Base-by-base conservation (phyloP, 2,329 filamentous ascomycete species). In the Diaporthe batatas region DNA sequence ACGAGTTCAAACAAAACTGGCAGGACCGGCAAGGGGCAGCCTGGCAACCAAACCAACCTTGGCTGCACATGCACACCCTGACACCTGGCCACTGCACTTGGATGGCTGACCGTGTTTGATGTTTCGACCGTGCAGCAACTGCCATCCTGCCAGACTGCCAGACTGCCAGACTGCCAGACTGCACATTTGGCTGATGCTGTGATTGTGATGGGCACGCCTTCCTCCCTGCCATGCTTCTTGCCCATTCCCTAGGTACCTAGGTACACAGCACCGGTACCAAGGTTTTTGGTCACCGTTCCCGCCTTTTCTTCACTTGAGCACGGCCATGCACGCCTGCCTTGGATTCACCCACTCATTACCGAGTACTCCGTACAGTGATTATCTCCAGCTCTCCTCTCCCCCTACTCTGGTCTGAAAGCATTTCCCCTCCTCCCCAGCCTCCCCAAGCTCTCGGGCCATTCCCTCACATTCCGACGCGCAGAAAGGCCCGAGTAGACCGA, bases 141-240 rank as follows among this genome's bases (percentile, higher is more conserved):
- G 2, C 29, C 29, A 29, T 29, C 29, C 29, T 29, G 29, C 29
- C 29, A 29, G n/a, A 29, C 29, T 2, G 2, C 29, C 29, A 29
- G 2, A 2, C 29, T 29, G 29, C 29, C 29, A 29, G n/a, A n/a
- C 29, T 29, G 29, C 29, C 29, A 2, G 36, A 10, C 8, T 14
- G 14, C 51, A 16, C n/a, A 25, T 25, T 51, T 51, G n/a, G 32
- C 36, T 57, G 32, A 55, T 42, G 39, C 4, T 42, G 14, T 64
- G 59, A 65, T 65, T 65, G 59, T 65, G 59, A 65, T 65, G 36
- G 59, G 49, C 59, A 25, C 44, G 51, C 59, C 21, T n/a, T n/a
- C n/a, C n/a, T n/a, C n/a, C n/a, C n/a, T n/a, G n/a, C n/a, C n/a
- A n/a, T n/a, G n/a, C n/a, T n/a, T n/a, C n/a, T n/a, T n/a, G n/a